Percentiles rank a stretch among this genome's conserved stretches.
Evolutionary conservation across 176 grass and related monocot genomes (phyloP).

Genomic region (Cenchrus americanus): DNA sequence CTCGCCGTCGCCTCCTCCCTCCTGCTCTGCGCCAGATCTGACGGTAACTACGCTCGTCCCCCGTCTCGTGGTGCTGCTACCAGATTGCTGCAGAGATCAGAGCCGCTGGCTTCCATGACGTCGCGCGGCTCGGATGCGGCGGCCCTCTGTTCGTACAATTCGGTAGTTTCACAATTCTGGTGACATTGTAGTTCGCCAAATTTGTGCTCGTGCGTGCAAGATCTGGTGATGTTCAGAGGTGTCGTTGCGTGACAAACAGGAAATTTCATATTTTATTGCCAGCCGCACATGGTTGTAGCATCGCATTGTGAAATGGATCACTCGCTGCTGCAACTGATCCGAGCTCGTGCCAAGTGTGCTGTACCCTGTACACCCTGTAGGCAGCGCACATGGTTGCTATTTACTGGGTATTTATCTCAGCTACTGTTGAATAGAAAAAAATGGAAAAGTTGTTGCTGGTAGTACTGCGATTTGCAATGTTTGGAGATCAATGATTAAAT

Average conservation of each 20-base stretch:
- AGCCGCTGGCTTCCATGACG: not conserved
- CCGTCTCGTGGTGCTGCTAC: not conserved
- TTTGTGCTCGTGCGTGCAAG: slow-evolving; percentile 11
- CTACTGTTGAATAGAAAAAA: not conserved
- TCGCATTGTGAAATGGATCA: not conserved
- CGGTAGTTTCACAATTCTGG: too few relatives aligned
- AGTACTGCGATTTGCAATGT: not conserved
- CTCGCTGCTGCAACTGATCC: not conserved
- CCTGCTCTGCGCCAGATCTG: slow-evolving; percentile 78
- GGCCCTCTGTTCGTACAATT: not conserved
- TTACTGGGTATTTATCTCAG: not conserved
- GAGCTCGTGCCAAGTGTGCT: not conserved
- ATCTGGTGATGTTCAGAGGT: slow-evolving; percentile 27
- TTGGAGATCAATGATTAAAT: not conserved
- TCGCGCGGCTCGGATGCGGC: not conserved
- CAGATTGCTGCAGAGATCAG: not conserved
- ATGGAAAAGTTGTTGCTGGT: not conserved
- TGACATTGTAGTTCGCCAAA: not conserved
- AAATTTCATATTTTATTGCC: not conserved
- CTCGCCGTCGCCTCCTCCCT: slow-evolving; percentile 46
- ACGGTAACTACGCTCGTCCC: slow-evolving; percentile 45
- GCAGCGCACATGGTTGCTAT: too few relatives aligned
- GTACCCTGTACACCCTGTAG: not conserved
- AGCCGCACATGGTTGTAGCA: not conserved
- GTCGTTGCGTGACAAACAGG: not conserved